phyloP scores from a whole-genome alignment of 163 green algal species.

The Coccomyxa subellipsoidea region DNA sequence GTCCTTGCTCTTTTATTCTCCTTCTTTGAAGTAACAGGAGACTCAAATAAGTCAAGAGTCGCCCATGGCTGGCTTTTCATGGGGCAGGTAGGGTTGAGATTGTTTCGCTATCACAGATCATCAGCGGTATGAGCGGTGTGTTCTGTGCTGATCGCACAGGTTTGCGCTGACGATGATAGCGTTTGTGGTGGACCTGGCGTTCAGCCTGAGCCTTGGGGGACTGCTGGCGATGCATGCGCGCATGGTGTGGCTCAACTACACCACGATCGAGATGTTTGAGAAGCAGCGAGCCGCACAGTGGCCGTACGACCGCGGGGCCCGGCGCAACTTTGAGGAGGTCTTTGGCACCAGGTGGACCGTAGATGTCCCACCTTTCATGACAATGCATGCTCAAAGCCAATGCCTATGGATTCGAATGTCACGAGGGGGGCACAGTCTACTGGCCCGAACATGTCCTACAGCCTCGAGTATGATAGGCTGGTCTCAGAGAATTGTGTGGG shows the following conservation, averaged over 20 bases:
- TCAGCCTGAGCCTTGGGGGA: slow-evolving; percentile 62
- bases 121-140: neutral
- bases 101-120: no score
- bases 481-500: no score
- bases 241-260: slow-evolving; percentile 70
- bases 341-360: slow-evolving; percentile 50
- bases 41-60: no score
- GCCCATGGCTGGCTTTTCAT: no score
- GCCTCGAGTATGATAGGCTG: no score
- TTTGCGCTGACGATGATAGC: slow-evolving; percentile 20
- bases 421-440: neutral
- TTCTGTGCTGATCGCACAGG: slow-evolving; percentile 5
- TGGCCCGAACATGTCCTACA: no score
- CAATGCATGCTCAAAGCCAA: neutral
- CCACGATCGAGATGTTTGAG: slow-evolving; percentile 92
- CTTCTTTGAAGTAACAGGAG: no score
- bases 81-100: no score
- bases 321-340: slow-evolving; percentile 71
- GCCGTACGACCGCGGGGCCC: slow-evolving; percentile 69
- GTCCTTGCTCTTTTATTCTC: no score
- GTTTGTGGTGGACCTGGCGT: slow-evolving; percentile 70
- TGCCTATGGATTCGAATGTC: neutral
- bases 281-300: slow-evolving; percentile 69
- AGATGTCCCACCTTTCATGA: neutral
- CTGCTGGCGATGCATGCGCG: slow-evolving; percentile 83